These are phyloP conservation scores for Neofusicoccum ribis DNA, from an alignment of 2,329 filamentous ascomycete genomes.

Conservation along the genomic window DNA sequence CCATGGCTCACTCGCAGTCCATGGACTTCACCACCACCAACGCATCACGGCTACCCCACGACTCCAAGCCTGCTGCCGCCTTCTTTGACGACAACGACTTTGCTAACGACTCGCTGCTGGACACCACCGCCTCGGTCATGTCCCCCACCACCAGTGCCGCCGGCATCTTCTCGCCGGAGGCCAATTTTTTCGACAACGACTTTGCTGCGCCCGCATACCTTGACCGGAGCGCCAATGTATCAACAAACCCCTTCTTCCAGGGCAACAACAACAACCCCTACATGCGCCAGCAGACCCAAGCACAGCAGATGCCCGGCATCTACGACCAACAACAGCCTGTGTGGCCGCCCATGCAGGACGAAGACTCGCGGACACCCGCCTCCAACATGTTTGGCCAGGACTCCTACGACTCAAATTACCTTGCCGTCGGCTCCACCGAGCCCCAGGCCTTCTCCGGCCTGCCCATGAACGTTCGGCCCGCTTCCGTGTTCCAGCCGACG, in stretches of 20 bases:
- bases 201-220: slow-evolving; percentile 42
- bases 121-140: slow-evolving; percentile 47
- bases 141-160: slow-evolving; percentile 49
- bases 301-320: slow-evolving; percentile 42
- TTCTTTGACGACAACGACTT: slow-evolving; percentile 49
- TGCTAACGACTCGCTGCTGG: slow-evolving; percentile 49
- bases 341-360: slow-evolving; percentile 56
- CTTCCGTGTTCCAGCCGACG: slow-evolving; percentile 51
- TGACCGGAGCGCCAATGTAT: slow-evolving; percentile 36
- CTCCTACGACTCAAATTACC: slow-evolving; percentile 48
- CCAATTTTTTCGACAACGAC: slow-evolving; percentile 52
- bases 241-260: slow-evolving; percentile 50
- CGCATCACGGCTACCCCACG: slow-evolving; percentile 36
- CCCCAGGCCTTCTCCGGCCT: slow-evolving; percentile 41
- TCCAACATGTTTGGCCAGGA: slow-evolving; percentile 58
- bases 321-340: slow-evolving; percentile 50
- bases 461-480: slow-evolving; percentile 45
- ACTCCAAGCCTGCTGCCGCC: slow-evolving; percentile 40
- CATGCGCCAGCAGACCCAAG: slow-evolving; percentile 57
- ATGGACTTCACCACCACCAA: slow-evolving; percentile 41
- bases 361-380: slow-evolving; percentile 59
- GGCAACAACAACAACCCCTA: slow-evolving; percentile 58
- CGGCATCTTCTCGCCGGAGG: slow-evolving; percentile 55
- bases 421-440: slow-evolving; percentile 35
- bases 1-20: slow-evolving; percentile 37